A percentile compares a stretch with the other conserved stretches of the same genome.
Conservation (phyloP, 305 asterid genomes). For the Withania somnifera region DNA sequence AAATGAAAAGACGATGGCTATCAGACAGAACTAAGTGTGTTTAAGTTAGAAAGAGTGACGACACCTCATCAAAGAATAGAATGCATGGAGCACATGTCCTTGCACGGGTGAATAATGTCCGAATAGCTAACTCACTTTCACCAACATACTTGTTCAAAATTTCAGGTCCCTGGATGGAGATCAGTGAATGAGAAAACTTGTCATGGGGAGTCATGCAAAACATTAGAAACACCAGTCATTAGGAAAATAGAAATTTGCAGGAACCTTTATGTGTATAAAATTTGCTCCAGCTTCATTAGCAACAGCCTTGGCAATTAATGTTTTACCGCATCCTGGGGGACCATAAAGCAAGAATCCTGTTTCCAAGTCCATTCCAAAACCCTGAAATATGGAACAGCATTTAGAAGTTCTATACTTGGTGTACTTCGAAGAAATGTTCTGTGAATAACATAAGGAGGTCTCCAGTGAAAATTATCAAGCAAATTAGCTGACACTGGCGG, state of each 20-base stretch:
- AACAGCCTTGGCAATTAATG: slow-evolving; percentile 91
- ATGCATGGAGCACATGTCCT: slow-evolving; percentile 87
- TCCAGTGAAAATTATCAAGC: neutral
- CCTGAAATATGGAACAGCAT: slow-evolving; percentile 17
- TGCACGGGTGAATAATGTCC: slow-evolving; percentile 80
- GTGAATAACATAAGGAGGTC: neutral
- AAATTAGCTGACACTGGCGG: neutral
- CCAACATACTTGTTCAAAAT: slow-evolving; percentile 84
- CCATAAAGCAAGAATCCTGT: slow-evolving; percentile 90
- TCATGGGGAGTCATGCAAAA: neutral
- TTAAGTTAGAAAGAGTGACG: neutral
- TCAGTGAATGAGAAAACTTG: slow-evolving; percentile 4
- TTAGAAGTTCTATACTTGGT: neutral
- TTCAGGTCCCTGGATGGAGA: slow-evolving; percentile 66
- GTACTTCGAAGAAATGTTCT: neutral
- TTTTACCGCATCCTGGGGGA: slow-evolving; percentile 98
- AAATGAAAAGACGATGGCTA: neutral
- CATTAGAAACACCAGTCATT: neutral
- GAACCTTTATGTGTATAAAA: slow-evolving; percentile 85
- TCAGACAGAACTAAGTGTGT: neutral
- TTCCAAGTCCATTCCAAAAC: slow-evolving; percentile 45
- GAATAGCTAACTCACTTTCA: slow-evolving; percentile 79
- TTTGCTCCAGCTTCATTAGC: slow-evolving; percentile 90
- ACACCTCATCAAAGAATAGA: slow-evolving; percentile 89
- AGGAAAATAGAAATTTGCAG: neutral